Evolutionary conservation across 139 green algal species (phyloP).

Genomic region (Yamagishiella unicocca): DNA sequence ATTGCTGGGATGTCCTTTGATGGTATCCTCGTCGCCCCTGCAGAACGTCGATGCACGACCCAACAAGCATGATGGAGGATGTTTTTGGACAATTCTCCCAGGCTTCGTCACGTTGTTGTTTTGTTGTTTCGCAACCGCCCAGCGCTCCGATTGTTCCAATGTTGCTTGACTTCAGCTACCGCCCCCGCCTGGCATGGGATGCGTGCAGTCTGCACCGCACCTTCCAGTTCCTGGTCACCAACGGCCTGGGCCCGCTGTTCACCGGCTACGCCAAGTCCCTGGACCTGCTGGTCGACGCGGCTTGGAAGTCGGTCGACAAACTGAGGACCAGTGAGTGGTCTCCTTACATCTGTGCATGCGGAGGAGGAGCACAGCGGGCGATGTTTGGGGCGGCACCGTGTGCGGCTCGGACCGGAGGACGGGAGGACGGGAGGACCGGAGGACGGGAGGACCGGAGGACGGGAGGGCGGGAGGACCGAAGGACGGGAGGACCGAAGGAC

Average conservation of each 20-base stretch:
- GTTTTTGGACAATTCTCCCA: background rate
- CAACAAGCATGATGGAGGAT: too few relatives aligned
- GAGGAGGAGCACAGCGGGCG: too few relatives aligned
- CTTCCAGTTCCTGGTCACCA: conserved; percentile 8
- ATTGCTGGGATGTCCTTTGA: background rate
- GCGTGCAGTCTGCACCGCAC: conserved; percentile 14
- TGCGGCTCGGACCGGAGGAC: too few relatives aligned
- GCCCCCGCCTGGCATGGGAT: background rate
- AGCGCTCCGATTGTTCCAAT: background rate
- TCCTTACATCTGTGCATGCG: background rate
- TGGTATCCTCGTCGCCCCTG: background rate
- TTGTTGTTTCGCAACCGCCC: too few relatives aligned
- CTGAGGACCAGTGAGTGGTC: background rate
- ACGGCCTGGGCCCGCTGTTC: conserved; percentile 30
- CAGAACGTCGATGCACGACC: background rate
- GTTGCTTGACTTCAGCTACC: background rate
- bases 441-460: too few relatives aligned
- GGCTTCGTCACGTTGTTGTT: too few relatives aligned
- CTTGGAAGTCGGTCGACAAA: background rate
- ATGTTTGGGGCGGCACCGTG: background rate
- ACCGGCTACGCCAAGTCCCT: background rate
- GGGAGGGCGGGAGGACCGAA: too few relatives aligned
- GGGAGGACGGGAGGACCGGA: too few relatives aligned
- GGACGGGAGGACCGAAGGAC: too few relatives aligned
- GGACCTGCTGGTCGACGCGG: conserved; percentile 16